These are phyloP conservation scores for Hypoxylon perforatum DNA, from an alignment of 495 filamentous ascomycete genomes.

Conservation along the genomic window DNA sequence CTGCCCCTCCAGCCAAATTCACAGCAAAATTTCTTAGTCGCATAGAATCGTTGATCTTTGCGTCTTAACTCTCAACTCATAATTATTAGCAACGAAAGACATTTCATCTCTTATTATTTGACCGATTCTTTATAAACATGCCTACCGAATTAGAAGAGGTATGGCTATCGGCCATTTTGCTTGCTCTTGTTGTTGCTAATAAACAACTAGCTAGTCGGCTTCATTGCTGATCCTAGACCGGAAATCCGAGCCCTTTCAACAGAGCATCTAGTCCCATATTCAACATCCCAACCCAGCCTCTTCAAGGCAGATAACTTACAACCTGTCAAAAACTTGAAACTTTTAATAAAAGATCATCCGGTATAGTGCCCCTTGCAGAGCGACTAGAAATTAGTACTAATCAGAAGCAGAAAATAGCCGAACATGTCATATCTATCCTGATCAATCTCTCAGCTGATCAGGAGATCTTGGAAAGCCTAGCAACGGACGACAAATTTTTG, in stretches of 20 bases:
- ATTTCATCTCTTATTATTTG: background rate
- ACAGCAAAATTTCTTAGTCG: conserved; percentile 18
- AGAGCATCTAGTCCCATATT: conserved; percentile 88
- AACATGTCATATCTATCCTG: conserved; percentile 91
- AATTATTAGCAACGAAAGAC: background rate
- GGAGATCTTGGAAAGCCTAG: conserved; percentile 76
- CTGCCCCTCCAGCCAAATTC: conserved; percentile 22
- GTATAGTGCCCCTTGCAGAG: conserved; percentile 57
- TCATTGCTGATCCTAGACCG: conserved; percentile 89
- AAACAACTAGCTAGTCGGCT: conserved; percentile 79
- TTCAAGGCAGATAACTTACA: conserved; percentile 85
- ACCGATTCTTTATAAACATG: conserved; percentile 58
- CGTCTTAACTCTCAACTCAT: conserved; percentile 7
- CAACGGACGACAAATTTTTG: conserved; percentile 83
- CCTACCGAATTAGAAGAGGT: conserved; percentile 88
- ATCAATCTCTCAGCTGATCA: conserved; percentile 87
- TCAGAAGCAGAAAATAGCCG: conserved; percentile 77
- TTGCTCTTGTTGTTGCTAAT: conserved; percentile 32
- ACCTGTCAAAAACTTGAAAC: conserved; percentile 87
- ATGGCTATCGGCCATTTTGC: conserved; percentile 2
- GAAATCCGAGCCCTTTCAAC: conserved; percentile 79
- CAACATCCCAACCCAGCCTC: conserved; percentile 75
- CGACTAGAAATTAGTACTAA: conserved; percentile 7
- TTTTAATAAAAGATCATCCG: conserved; percentile 83
- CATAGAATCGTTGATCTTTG: background rate